phyloP scores from a whole-genome alignment of 306 rosid species.

The Cucumis melo region DNA sequence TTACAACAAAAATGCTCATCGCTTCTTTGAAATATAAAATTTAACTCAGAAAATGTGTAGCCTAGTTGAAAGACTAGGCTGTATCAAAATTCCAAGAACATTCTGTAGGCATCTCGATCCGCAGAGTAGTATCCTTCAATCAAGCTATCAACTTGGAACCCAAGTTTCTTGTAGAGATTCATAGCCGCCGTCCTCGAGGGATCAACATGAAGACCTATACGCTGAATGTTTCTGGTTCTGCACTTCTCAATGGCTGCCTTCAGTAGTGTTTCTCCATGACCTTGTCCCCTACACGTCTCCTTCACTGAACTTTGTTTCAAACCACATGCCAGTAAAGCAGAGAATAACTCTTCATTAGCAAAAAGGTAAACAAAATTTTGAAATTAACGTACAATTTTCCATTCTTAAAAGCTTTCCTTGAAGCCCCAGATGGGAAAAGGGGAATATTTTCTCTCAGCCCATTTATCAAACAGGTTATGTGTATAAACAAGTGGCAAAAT shows the following conservation, averaged over 20 bases:
- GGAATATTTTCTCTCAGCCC: neutral
- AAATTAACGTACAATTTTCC: neutral
- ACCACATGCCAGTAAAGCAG: neutral
- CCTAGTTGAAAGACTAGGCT: neutral
- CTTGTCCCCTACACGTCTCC: slow-evolving; percentile 55
- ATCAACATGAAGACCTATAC: slow-evolving; percentile 78
- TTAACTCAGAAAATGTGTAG: neutral
- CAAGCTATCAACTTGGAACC: slow-evolving; percentile 60
- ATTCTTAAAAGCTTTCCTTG: neutral
- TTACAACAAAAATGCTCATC: neutral
- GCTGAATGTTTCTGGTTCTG: slow-evolving; percentile 44
- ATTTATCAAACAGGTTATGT: slow-evolving; percentile 38
- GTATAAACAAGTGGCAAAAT: neutral
- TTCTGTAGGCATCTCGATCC: slow-evolving; percentile 69
- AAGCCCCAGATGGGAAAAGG: neutral
- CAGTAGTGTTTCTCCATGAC: slow-evolving; percentile 65
- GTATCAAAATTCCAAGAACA: slow-evolving; percentile 56
- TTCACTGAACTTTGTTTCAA: slow-evolving; percentile 32
- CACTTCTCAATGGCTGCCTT: slow-evolving; percentile 69
- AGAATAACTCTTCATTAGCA: neutral
- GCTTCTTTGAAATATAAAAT: neutral
- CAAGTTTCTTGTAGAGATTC: slow-evolving; percentile 60
- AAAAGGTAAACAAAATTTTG: neutral
- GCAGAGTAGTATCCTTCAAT: slow-evolving; percentile 62
- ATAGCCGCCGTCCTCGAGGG: slow-evolving; percentile 54